Conservation (phyloP, 331 rosid genomes). For the Stylosanthes scabra region DNA sequence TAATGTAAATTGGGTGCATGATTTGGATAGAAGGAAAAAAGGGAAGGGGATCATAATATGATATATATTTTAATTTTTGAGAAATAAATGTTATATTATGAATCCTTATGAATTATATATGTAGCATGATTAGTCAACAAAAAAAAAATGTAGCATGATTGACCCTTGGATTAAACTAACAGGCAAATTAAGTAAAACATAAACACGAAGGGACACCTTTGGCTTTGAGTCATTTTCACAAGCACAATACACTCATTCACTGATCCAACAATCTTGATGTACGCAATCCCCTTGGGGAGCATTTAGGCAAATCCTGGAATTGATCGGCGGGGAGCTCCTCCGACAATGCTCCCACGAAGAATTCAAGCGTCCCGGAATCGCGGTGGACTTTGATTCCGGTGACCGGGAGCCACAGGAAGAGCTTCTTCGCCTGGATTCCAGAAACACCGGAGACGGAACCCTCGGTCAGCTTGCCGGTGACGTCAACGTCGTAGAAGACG, state of each 20-base stretch:
- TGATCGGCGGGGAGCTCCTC: slow-evolving; percentile 57
- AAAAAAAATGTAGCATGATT: no score
- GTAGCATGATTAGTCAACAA: no score
- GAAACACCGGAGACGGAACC: slow-evolving; percentile 68
- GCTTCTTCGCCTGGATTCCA: slow-evolving; percentile 76
- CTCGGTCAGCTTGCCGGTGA: slow-evolving; percentile 61
- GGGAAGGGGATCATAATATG: no score
- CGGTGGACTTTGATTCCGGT: slow-evolving; percentile 57
- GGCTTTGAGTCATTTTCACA: not conserved
- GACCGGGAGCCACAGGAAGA: slow-evolving; percentile 71
- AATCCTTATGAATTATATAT: no score
- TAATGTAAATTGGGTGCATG: no score
- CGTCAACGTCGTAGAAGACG: slow-evolving; percentile 60
- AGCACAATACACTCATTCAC: not conserved
- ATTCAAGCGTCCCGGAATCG: slow-evolving; percentile 52
- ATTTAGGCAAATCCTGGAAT: slow-evolving; percentile 58
- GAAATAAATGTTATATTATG: no score
- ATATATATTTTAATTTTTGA: no score
- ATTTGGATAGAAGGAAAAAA: no score
- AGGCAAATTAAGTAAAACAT: not conserved
- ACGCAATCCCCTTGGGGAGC: slow-evolving; percentile 44
- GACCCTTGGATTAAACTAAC: not conserved
- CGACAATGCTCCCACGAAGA: slow-evolving; percentile 67
- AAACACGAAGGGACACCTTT: not conserved
- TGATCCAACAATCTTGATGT: slow-evolving; percentile 28